Percentiles rank a stretch among this genome's conserved stretches.
Evolutionary conservation across 73 alveolate species (phyloP).

Genomic region (Paramecium bursaria): DNA sequence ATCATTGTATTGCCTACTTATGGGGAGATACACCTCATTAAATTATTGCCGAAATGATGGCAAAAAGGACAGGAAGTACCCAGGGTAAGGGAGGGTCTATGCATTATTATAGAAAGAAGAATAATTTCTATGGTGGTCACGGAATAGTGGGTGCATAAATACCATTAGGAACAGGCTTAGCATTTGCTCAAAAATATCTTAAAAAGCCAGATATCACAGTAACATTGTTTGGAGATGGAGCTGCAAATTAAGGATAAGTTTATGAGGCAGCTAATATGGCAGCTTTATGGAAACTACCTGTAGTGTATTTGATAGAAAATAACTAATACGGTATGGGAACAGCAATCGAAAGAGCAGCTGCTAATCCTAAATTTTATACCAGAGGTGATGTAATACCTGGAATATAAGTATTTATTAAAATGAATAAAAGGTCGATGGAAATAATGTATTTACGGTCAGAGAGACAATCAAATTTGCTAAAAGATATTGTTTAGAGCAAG

Average conservation of each 20-base stretch:
- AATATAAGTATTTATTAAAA: conserved; percentile 61
- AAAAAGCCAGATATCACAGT: conserved; percentile 75
- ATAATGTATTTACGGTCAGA: conserved; percentile 80
- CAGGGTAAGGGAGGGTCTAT: conserved; percentile 95
- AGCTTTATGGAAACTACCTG: conserved; percentile 87
- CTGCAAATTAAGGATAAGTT: conserved; percentile 89
- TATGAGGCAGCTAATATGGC: conserved; percentile 94
- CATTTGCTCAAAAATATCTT: conserved; percentile 82
- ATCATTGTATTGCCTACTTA: conserved; percentile 82
- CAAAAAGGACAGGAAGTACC: conserved; percentile 85
- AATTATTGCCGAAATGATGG: conserved; percentile 89
- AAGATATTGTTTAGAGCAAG: conserved; percentile 77
- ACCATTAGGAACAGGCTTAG: conserved; percentile 92
- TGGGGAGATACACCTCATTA: conserved; percentile 86
- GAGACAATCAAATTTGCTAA: conserved; percentile 85
- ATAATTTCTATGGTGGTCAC: conserved; percentile 90
- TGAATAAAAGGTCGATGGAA: conserved; percentile 70
- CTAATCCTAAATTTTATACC: conserved; percentile 82
- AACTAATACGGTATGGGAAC: conserved; percentile 91
- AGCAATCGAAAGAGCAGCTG: conserved; percentile 80
- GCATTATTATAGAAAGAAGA: conserved; percentile 83
- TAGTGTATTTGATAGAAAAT: conserved; percentile 83
- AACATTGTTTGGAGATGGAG: conserved; percentile 94
- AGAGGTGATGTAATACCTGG: conserved; percentile 93
- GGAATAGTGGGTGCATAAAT: conserved; percentile 92